Evolutionary conservation across 192 early-diverging fungal species (phyloP).

Genomic region (Coemansia sp.): DNA sequence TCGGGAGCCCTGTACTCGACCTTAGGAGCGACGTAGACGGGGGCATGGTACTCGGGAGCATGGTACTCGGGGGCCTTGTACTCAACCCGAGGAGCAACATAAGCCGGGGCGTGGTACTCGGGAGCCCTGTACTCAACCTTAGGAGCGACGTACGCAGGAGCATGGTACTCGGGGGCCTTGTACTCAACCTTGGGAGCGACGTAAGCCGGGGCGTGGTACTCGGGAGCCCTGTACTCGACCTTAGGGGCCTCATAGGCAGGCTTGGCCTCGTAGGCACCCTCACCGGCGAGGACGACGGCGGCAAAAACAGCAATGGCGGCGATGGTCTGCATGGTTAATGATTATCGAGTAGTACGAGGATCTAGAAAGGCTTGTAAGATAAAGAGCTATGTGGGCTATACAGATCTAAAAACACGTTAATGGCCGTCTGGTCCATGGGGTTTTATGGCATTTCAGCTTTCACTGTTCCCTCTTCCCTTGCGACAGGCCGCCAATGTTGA

Average conservation of each 20-base stretch:
- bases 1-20: constrained; percentile 14
- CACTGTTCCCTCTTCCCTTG: not conserved
- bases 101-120: constrained; percentile 7
- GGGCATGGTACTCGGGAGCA: constrained; percentile 8
- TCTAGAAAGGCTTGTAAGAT: not conserved
- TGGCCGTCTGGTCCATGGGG: not conserved
- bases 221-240: constrained; percentile 22
- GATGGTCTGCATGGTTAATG: constrained; percentile 35
- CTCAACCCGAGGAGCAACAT: constrained; percentile 5
- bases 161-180: constrained; percentile 16
- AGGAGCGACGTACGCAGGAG: constrained; percentile 2
- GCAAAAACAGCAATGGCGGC: constrained; percentile 31
- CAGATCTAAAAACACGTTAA: not conserved
- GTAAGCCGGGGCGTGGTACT: constrained; percentile 25
- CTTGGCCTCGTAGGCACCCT: constrained; percentile 22
- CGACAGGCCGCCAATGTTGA: not conserved
- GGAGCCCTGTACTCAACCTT: constrained; percentile 16
- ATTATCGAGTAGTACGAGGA: not conserved
- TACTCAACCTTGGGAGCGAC: constrained; percentile 11
- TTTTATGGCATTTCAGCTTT: not conserved
- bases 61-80: constrained; percentile 24
- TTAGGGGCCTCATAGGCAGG: constrained; percentile 14
- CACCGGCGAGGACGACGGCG: constrained; percentile 26
- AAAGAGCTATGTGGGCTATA: constrained; percentile 11
- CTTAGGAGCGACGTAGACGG: constrained; percentile 1